Base-by-base conservation (phyloP, 345 rosid genomes). In the Gossypium turneri region DNA sequence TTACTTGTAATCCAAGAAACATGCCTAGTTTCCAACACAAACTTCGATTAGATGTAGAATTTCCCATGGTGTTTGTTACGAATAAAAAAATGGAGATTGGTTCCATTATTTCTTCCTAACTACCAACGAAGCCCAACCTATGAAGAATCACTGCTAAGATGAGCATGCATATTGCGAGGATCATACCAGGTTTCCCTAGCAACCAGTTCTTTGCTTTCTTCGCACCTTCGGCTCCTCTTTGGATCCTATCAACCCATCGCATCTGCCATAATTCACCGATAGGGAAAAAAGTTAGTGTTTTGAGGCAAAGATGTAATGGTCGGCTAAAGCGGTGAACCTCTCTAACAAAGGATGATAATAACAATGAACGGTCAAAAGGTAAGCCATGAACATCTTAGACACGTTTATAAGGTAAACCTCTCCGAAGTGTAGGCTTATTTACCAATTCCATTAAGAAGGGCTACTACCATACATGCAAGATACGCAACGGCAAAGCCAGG, bases 131-230 rank as follows among this genome's bases (percentile, higher is more conserved):
- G 82, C 97, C 97, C 63, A 93, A 81, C 85, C 97, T 80, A 56
- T 89, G 93, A 79, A 96, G 90, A 84, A 93, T 24, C 51, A 92
- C 61, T 9, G 99, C 99, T 73, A 96, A 76, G 63, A 96, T 58
- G 76, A 96, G 94, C 83, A 96, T 91, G 80, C 87, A 81, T 67
- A 96, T 78, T 0, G 97, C 99, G 64, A 93, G 74, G 25, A 92
- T 86, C 92, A 93, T 79, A 63, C 97, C 99, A 0, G 91, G 89
- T 81, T 82, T 87, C 13, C 98, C 98, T 0, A 96, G 87, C 76
- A 96, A 75, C 98, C 98, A 96, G 73, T 89, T 92, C 90, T 95
- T 95, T 55, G 93, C 89, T 82, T 89, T 93, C 86, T 79, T 92
- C 1, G 86, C 92, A 60, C 86, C 84, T 75, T 86, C 89, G 1